Evolutionary conservation across 345 rosid genomes (phyloP).

Genomic region (Rhizophora mangle): DNA sequence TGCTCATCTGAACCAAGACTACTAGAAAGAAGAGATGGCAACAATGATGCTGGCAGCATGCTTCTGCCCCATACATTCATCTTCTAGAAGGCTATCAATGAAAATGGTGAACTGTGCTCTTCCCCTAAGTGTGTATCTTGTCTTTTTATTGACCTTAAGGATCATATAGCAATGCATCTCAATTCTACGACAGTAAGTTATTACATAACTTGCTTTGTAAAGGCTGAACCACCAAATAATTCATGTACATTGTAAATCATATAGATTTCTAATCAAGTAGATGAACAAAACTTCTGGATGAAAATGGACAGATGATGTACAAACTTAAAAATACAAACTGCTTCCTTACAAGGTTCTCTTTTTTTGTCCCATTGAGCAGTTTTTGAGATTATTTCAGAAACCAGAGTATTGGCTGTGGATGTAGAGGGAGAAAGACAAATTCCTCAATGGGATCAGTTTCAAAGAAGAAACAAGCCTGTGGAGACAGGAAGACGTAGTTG

Average conservation of each 20-base stretch:
- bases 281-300: background rate
- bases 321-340: background rate
- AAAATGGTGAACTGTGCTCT: slow-evolving; percentile 21
- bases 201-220: too few relatives aligned
- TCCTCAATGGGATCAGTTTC: slow-evolving; percentile 19
- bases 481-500: slow-evolving; percentile 9
- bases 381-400: slow-evolving; percentile 32
- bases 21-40: slow-evolving; percentile 37
- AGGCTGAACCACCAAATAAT: too few relatives aligned
- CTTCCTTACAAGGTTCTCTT: background rate
- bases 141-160: too few relatives aligned
- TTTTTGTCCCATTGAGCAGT: slow-evolving; percentile 24
- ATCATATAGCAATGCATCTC: too few relatives aligned
- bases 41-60: slow-evolving; percentile 28
- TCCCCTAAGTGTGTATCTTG: too few relatives aligned
- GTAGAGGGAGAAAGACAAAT: slow-evolving; percentile 24
- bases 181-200: too few relatives aligned
- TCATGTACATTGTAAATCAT: too few relatives aligned
- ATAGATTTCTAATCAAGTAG: too few relatives aligned
- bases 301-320: background rate
- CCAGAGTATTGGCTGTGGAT: slow-evolving; percentile 23
- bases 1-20: slow-evolving; percentile 29
- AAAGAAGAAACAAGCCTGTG: slow-evolving; percentile 15
- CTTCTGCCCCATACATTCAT: slow-evolving; percentile 34
- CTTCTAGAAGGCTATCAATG: slow-evolving; percentile 40